Evolutionary conservation across 768 basidiomycete genomes (phyloP).

Genomic region (Daedaleopsis sinensis): DNA sequence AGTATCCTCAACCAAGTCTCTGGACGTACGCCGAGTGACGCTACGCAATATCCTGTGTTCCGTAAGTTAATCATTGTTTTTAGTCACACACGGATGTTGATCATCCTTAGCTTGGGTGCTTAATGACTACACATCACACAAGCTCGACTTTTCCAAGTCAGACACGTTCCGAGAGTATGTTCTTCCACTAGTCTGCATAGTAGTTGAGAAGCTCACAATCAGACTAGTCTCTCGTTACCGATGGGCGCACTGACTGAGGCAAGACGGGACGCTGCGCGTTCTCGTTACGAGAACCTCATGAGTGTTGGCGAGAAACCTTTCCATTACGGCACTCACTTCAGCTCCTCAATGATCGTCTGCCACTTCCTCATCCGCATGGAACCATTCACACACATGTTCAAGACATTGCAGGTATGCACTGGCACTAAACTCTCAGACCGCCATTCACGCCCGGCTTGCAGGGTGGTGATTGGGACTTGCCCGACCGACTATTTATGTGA

Average conservation of each 20-base stretch:
- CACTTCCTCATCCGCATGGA: conserved; percentile 89
- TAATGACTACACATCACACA: conserved; percentile 77
- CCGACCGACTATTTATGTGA: conserved; percentile 83
- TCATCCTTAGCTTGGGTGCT: conserved; percentile 78
- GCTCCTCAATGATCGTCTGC: conserved; percentile 96
- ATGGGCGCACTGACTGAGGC: conserved; percentile 88
- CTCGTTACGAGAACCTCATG: conserved; percentile 72
- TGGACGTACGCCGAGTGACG: conserved; percentile 91
- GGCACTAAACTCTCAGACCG: not conserved
- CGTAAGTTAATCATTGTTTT: conserved; percentile 47
- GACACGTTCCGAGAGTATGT: conserved; percentile 75
- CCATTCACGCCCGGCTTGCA: conserved; percentile 33
- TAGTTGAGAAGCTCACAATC: conserved; percentile 1
- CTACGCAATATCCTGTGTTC: conserved; percentile 92
- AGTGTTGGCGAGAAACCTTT: conserved; percentile 88
- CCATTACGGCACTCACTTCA: conserved; percentile 94
- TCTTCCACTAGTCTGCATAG: not conserved
- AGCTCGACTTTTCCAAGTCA: conserved; percentile 63
- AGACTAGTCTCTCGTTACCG: conserved; percentile 70
- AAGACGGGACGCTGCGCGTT: conserved; percentile 73
- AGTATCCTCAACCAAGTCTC: conserved; percentile 91
- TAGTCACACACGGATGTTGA: not conserved
- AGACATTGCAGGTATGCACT: conserved; percentile 65
- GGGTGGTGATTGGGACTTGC: conserved; percentile 95
- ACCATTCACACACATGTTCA: conserved; percentile 95